Evolutionary conservation across 805 yeast species (phyloP).

Genomic region (Yamadazyma nakazawae): DNA sequence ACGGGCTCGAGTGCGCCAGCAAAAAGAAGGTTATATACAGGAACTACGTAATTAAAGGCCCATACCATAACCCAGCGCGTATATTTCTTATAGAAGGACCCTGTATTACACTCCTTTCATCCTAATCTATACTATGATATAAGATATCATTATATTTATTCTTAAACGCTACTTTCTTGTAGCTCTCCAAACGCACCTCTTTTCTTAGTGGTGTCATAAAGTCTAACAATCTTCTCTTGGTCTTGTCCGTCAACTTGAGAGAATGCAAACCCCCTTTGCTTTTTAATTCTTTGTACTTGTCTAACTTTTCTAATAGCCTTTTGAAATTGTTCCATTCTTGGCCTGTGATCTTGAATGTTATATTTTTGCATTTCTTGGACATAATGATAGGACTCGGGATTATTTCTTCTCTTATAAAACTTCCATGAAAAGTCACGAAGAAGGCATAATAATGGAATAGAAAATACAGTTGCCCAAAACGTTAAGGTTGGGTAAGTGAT

Average conservation of each 20-base stretch:
- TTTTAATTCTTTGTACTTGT: constrained; percentile 96
- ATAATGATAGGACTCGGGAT: constrained; percentile 88
- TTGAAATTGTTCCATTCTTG: constrained; percentile 96
- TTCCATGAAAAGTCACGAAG: constrained; percentile 92
- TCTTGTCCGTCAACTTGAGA: constrained; percentile 90
- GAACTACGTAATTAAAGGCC: background rate
- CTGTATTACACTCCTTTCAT: no score
- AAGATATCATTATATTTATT: background rate
- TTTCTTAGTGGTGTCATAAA: constrained; percentile 89
- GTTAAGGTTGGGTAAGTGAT: constrained; percentile 73
- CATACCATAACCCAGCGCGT: no score
- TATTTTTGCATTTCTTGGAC: constrained; percentile 97
- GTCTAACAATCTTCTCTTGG: constrained; percentile 85
- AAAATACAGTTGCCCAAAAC: constrained; percentile 80
- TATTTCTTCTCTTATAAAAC: constrained; percentile 86
- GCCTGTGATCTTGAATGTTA: constrained; percentile 88
- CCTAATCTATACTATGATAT: background rate
- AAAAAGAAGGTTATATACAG: background rate
- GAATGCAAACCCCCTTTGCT: constrained; percentile 97
- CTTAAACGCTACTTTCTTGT: constrained; percentile 20
- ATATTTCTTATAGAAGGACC: no score
- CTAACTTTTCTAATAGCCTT: constrained; percentile 95
- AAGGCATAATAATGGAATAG: constrained; percentile 75
- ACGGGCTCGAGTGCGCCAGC: background rate
- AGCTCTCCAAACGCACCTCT: constrained; percentile 68